Evolutionary conservation across 805 yeast species (phyloP), one percentile per base, ranked within the genome.

Genomic region (Priceomyces carsonii): DNA sequence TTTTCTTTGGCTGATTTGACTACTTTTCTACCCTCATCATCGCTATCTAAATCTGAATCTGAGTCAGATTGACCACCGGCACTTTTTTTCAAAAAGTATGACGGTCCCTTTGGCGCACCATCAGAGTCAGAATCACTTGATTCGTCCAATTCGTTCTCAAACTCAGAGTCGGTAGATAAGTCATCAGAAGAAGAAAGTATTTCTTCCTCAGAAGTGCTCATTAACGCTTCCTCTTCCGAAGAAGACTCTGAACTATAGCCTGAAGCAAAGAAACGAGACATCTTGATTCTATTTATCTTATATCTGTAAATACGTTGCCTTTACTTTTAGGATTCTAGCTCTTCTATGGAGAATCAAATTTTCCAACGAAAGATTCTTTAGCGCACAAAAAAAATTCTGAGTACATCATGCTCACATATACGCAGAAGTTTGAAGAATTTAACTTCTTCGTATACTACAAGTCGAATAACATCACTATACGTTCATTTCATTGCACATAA

Each of bases 1-100:
- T 91, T 93, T 47, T 90, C 98, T 66, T 84, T 87, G 35, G 97
- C 96, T 39, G 93, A 81, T 68, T 87, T 90, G 49, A 91, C 96
- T 26, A 89, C 88, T 48, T 82, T 85, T 59, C 80, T 83, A 54
- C 82, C 85, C 39, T 83, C 91, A 40, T 77, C 84, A 39, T 79
- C 86, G 35, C 60, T 56, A 37, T 73, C 79, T 35, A 66, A 53
- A 45, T 70, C 78, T 20, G 64, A 54, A 44, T 59, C 69, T 32
- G 49, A 57, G 40, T 40, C 57, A 29, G 55, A 57, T 37, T 62
- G 71, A 49, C 74, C 75, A 40, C 69, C 51, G 48, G 70, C 71
- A 36, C 66, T 61, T 42, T 66, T 71, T 57, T 77, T 77, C 49
- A 77, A 64, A 57, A 77, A 76, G 53, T 76, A 77, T 3, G 77